Conservation (phyloP, 148 eudicot genomes). For the Camellia lanceoleosa region DNA sequence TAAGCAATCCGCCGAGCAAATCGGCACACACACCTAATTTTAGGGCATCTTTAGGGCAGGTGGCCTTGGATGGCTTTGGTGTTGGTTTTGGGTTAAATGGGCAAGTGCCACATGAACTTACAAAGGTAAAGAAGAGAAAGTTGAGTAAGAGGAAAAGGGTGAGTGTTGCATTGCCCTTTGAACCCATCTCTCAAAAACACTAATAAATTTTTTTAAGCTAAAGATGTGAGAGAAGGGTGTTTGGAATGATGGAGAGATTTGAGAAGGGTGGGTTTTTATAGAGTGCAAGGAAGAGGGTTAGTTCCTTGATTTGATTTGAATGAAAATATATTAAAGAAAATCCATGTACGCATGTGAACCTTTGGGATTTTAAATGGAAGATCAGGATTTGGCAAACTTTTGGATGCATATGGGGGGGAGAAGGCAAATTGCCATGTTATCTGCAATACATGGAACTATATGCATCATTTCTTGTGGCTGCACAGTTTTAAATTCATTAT, state of each 20-base stretch:
- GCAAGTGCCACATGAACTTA: conserved; percentile 30
- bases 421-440: too few relatives aligned
- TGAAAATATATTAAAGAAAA: not conserved
- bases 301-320: not conserved
- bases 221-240: not conserved
- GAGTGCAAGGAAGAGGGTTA: not conserved
- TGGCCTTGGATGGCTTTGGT: conserved; percentile 13
- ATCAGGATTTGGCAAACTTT: too few relatives aligned
- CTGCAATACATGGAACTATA: not conserved
- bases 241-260: conserved; percentile 1
- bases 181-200: conserved; percentile 13
- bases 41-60: conserved; percentile 54
- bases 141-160: conserved; percentile 41
- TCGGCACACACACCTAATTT: conserved; percentile 57
- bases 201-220: not conserved
- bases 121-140: conserved; percentile 40
- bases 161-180: conserved; percentile 24
- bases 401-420: too few relatives aligned
- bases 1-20: conserved; percentile 32
- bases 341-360: not conserved
- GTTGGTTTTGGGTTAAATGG: conserved; percentile 23
- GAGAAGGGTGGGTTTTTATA: conserved; percentile 2
- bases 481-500: not conserved
- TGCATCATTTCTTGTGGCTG: not conserved
- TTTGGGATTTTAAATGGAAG: conserved; percentile 9